phyloP scores from a whole-genome alignment of 768 basidiomycete genomes.

The Suillus lakei region DNA sequence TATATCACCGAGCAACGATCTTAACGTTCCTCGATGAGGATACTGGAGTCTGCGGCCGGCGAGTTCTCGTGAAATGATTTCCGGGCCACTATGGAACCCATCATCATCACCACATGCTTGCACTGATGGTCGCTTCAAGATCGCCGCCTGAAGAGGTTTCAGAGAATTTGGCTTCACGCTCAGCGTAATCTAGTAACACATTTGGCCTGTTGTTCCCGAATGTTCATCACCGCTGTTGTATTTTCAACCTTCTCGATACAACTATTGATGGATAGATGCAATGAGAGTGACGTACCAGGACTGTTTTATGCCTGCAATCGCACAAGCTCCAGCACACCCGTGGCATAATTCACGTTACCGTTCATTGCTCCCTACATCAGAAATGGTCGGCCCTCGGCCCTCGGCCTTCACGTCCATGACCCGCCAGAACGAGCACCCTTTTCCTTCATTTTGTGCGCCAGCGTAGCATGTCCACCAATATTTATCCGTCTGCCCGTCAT shows the following conservation, averaged over 20 bases:
- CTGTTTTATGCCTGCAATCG: background rate
- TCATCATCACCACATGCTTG: background rate
- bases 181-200: background rate
- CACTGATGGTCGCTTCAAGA: background rate
- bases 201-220: background rate
- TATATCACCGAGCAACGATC: background rate
- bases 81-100: background rate
- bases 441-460: constrained; percentile 83
- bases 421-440: constrained; percentile 79
- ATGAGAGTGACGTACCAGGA: background rate
- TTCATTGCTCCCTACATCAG: constrained; percentile 19
- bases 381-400: constrained; percentile 57
- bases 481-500: constrained; percentile 53
- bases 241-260: background rate
- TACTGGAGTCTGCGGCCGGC: background rate
- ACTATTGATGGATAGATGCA: background rate
- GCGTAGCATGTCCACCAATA: constrained; percentile 85
- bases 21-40: background rate
- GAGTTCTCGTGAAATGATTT: background rate
- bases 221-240: background rate
- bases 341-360: background rate
- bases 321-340: too few species aligned
- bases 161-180: background rate
- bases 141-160: background rate
- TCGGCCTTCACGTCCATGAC: constrained; percentile 73